Conservation (phyloP, 352 stramenopile species). For the Phytopythium litorale region DNA sequence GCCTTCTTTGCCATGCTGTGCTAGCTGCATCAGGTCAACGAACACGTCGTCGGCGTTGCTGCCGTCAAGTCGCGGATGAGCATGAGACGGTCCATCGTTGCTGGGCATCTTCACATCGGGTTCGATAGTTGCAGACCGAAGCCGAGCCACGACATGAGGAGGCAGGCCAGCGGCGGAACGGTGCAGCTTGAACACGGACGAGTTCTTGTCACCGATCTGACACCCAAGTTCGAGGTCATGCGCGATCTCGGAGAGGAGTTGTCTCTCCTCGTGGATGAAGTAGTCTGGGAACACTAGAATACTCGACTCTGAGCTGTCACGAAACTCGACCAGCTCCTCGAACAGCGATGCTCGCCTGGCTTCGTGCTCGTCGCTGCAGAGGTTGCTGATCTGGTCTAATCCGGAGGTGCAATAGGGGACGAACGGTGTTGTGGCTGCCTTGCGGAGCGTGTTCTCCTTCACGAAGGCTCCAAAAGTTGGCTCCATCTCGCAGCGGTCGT, state of each 20-base stretch:
- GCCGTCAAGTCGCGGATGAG: neutral
- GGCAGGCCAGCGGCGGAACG: constrained; percentile 6
- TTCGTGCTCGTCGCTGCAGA: neutral
- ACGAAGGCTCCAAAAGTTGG: fast-evolving
- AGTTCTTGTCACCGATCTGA: constrained; percentile 58
- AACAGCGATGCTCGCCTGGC: constrained; percentile 37
- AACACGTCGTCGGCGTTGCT: constrained; percentile 47
- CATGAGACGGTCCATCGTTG: neutral
- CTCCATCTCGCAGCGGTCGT: neutral
- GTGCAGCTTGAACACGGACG: constrained; percentile 57
- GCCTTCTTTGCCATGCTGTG: constrained; percentile 69
- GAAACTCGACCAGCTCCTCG: constrained; percentile 65
- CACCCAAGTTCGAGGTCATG: constrained; percentile 49
- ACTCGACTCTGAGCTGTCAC: constrained; percentile 30
- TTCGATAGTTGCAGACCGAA: constrained; percentile 7
- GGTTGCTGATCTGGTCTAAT: neutral
- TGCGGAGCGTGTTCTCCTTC: constrained; percentile 4
- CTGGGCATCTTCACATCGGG: constrained; percentile 7
- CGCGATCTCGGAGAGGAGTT: constrained; percentile 43
- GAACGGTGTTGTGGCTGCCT: neutral
- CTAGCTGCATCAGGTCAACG: constrained; percentile 62
- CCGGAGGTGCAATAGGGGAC: constrained; percentile 1
- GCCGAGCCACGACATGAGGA: constrained; percentile 6
- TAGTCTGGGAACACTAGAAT: constrained; percentile 73
- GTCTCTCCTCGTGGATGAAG: constrained; percentile 50